phyloP scores from a whole-genome alignment of 169 alveolate genomes.

The Eimeria acervulina region DNA sequence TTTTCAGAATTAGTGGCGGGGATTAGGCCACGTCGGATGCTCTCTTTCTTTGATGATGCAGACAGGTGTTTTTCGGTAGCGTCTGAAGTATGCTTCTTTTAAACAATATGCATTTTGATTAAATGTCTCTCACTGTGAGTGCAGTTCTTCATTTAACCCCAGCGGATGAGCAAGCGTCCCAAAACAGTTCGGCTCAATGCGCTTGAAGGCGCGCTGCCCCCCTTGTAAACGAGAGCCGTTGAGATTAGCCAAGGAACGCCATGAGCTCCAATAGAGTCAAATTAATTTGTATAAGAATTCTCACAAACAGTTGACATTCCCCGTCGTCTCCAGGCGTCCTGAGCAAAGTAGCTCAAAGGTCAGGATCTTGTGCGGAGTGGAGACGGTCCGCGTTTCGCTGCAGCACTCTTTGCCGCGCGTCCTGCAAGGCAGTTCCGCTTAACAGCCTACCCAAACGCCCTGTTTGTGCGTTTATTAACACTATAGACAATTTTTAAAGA shows the following conservation, averaged over 20 bases:
- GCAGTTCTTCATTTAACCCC: background rate
- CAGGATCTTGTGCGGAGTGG: background rate
- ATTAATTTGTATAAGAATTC: background rate
- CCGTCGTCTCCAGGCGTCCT: background rate
- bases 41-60: background rate
- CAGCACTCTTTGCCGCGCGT: too few relatives aligned
- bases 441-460: too few relatives aligned
- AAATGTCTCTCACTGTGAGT: background rate
- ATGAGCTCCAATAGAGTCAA: background rate
- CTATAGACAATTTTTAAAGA: too few relatives aligned
- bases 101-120: background rate
- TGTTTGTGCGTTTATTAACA: too few relatives aligned
- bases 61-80: background rate
- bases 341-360: background rate
- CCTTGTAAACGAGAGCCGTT: background rate
- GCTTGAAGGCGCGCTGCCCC: background rate
- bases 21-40: background rate
- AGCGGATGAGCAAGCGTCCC: background rate
- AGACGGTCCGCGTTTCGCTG: too few relatives aligned
- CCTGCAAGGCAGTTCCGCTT: too few relatives aligned
- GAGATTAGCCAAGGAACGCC: background rate
- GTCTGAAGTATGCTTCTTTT: background rate
- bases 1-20: background rate
- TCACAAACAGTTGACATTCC: background rate
- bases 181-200: too few relatives aligned